Evolutionary conservation across 208 protist species (phyloP).

Genomic region (Leptomonas pyrrhocoris): DNA sequence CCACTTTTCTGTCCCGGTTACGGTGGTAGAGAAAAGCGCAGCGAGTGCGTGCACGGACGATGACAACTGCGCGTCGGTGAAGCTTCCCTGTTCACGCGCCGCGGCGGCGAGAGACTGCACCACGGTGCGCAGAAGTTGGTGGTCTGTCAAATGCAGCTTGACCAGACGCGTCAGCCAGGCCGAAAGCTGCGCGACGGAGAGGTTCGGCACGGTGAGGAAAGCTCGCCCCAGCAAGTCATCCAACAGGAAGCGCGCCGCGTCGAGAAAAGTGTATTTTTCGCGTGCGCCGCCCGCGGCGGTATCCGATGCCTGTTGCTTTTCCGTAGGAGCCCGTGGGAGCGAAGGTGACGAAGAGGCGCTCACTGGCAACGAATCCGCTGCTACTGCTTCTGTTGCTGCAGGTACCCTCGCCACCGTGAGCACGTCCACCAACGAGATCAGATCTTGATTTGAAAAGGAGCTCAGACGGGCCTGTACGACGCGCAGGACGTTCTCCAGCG

Average conservation of each 20-base stretch:
- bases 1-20: neutral
- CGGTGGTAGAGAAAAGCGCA: neutral
- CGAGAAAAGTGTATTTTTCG: neutral
- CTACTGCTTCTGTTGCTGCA: neutral
- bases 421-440: constrained; percentile 56
- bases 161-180: constrained; percentile 61
- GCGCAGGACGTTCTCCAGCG: constrained; percentile 28
- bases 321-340: neutral
- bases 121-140: constrained; percentile 36
- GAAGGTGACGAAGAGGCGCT: neutral
- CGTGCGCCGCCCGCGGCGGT: neutral
- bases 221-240: constrained; percentile 26
- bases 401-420: too few relatives aligned
- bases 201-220: constrained; percentile 17
- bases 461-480: constrained; percentile 46
- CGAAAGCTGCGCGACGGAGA: constrained; percentile 52
- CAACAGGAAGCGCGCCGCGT: constrained; percentile 21
- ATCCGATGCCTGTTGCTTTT: neutral
- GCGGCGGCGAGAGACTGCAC: constrained; percentile 19
- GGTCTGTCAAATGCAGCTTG: constrained; percentile 33
- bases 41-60: constrained; percentile 31
- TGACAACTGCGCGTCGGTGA: constrained; percentile 43
- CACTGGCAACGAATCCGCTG: neutral
- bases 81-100: constrained; percentile 1
- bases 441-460: constrained; percentile 52